phyloP scores from a whole-genome alignment of 345 rosid species.

The Rhodomyrtus tomentosa region DNA sequence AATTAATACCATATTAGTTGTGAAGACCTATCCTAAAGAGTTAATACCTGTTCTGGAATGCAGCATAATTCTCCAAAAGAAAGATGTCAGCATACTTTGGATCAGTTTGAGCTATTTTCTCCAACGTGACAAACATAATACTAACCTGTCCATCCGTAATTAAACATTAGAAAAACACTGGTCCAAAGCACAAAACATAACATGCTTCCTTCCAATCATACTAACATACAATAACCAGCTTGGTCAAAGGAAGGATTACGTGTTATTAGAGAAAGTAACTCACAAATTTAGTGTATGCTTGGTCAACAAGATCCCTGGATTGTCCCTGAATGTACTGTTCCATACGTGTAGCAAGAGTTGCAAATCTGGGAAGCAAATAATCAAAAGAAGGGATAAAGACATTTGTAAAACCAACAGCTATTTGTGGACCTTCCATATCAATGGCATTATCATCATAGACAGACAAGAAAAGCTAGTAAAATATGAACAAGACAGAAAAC shows the following conservation, averaged over 20 bases:
- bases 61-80: constrained; percentile 94
- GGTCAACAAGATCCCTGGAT: constrained; percentile 97
- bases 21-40: background rate
- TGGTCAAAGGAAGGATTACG: background rate
- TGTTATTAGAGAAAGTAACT: constrained; percentile 18
- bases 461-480: background rate
- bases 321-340: constrained; percentile 98
- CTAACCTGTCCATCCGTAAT: constrained; percentile 56
- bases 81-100: constrained; percentile 87
- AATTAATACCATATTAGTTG: background rate
- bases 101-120: constrained; percentile 89
- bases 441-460: background rate
- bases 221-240: background rate
- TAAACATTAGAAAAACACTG: background rate
- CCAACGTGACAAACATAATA: constrained; percentile 88
- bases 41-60: constrained; percentile 85
- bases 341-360: constrained; percentile 98
- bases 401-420: background rate
- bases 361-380: constrained; percentile 44
- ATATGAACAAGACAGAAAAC: background rate
- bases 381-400: background rate
- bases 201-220: background rate
- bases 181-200: background rate
- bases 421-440: background rate
- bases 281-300: constrained; percentile 92